These are phyloP conservation scores for Phylloporus sp. DNA, from an alignment of 768 basidiomycete species.

Conservation along the genomic window DNA sequence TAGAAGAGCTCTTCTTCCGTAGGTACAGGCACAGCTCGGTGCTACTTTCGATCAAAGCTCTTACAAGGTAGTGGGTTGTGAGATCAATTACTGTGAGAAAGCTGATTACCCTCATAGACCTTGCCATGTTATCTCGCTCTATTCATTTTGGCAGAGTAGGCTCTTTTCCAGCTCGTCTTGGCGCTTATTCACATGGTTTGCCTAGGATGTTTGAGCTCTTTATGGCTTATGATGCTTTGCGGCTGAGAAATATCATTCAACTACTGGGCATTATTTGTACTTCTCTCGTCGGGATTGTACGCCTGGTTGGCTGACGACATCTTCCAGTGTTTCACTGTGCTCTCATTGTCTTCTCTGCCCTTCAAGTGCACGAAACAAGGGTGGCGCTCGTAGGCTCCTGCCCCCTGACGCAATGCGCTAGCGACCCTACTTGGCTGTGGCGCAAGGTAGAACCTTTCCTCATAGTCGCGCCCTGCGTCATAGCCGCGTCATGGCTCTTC, in stretches of 20 bases:
- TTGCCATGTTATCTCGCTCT: slow-evolving; percentile 82
- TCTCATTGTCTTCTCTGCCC: slow-evolving; percentile 66
- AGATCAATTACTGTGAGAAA: neutral
- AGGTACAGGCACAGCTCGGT: slow-evolving; percentile 46
- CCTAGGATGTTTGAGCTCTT: slow-evolving; percentile 73
- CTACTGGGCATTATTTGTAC: slow-evolving; percentile 67
- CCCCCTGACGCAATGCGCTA: slow-evolving; percentile 38
- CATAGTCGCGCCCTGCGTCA: slow-evolving; percentile 68
- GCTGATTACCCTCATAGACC: slow-evolving; percentile 43
- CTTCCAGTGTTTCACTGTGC: slow-evolving; percentile 63
- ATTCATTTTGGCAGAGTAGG: slow-evolving; percentile 78
- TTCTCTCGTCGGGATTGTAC: slow-evolving; percentile 15
- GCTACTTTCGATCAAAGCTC: slow-evolving; percentile 14
- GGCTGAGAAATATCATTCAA: slow-evolving; percentile 75
- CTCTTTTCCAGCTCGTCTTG: slow-evolving; percentile 1
- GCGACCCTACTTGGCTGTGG: slow-evolving; percentile 56
- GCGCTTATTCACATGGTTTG: slow-evolving; percentile 1
- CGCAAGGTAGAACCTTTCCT: slow-evolving; percentile 58
- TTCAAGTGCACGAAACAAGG: slow-evolving; percentile 76
- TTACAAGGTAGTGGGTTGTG: slow-evolving; percentile 48
- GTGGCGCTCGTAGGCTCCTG: slow-evolving; percentile 50
- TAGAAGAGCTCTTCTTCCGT: slow-evolving; percentile 4
- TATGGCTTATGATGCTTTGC: slow-evolving; percentile 82
- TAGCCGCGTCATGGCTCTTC: slow-evolving; percentile 61
- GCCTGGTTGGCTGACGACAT: slow-evolving; percentile 3